Evolutionary conservation across 441 rosid species (phyloP), one percentile per base, ranked within the genome.

Genomic region (Omphalea diandra): DNA sequence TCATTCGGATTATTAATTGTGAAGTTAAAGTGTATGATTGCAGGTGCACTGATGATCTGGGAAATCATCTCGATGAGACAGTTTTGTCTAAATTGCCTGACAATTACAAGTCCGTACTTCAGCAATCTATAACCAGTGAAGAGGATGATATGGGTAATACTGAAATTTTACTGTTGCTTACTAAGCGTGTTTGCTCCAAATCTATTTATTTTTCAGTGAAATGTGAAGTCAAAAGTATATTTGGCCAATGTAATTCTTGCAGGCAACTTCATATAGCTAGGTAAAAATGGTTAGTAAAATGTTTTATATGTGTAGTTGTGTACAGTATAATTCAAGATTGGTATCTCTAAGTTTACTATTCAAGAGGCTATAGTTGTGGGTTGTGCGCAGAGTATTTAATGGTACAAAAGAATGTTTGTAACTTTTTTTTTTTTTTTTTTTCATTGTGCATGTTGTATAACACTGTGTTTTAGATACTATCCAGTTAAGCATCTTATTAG

Each of bases 81-180:
- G 91, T 91, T 68, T 79, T 94, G 33, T 81, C 88, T 14, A 90
- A 86, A 74, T 80, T 94, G 79, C 91, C 97, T 1, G 94, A 86
- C 50, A 86, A 86, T 70, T 92, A 94, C 74, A 95, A 76, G 59
- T 88, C 91, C 2, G 73, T 77, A 33, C 81, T 87, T 20, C 86
- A 83, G 77, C 96, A 94, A 60, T 94, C 97, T 7, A 67, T 86
- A 38, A 88, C 89, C 62, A 87, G 93, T 31, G 94, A 74, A 76
- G 88, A 84, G 27, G 93, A 91, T 76, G 97, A 89, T 76, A 91
- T 90, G 98, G 94, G 96, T 91, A 64, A 27, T 55, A 67, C 17
- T 63, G 29, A 26, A 36, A 47, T 31, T 29, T 66, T 20, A 40
- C 2, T 38, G 14, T 20, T 32, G 9, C 15, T 36, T 49, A 29